Evolutionary conservation across 2,329 filamentous ascomycete species (phyloP).

Genomic region (Catunica adiposa): DNA sequence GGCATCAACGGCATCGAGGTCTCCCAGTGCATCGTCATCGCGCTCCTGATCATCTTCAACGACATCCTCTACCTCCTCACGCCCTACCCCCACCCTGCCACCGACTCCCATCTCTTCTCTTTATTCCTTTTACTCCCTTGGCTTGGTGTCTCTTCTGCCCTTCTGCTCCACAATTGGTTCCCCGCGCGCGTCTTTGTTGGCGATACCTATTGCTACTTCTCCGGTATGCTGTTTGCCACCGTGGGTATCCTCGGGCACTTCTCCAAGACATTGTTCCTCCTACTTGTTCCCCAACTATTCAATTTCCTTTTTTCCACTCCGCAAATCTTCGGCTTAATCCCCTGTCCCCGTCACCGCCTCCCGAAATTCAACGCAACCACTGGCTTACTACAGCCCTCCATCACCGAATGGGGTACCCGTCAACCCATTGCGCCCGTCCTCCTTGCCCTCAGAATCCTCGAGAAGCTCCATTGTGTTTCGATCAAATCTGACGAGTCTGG

Average conservation of each 20-base stretch:
- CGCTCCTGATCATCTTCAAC: conserved; percentile 66
- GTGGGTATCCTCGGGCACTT: conserved; percentile 96
- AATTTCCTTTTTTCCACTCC: conserved; percentile 91
- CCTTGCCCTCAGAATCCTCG: conserved; percentile 48
- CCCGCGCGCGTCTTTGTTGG: conserved; percentile 90
- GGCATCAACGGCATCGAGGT: conserved; percentile 99
- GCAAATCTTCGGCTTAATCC: conserved; percentile 77
- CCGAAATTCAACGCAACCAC: conserved; percentile 76
- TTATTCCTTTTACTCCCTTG: conserved; percentile 90
- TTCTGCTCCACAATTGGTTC: conserved; percentile 89
- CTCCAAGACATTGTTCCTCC: conserved; percentile 82
- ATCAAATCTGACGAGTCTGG: conserved; percentile 52
- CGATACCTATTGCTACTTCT: conserved; percentile 99
- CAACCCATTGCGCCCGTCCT: conserved; percentile 53
- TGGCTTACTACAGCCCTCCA: conserved; percentile 71
- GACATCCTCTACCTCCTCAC: conserved; percentile 75
- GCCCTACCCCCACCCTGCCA: conserved; percentile 78
- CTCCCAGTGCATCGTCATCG: conserved; percentile 81
- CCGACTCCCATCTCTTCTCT: conserved; percentile 89
- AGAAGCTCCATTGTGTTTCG: conserved; percentile 49
- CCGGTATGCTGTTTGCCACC: conserved; percentile 96
- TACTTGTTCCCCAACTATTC: conserved; percentile 86
- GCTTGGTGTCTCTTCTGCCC: conserved; percentile 74
- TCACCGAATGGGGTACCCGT: conserved; percentile 55
- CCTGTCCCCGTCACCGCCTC: conserved; percentile 82